These are phyloP conservation scores for Lepidium sativum DNA, from an alignment of 345 rosid species.

Conservation along the genomic window DNA sequence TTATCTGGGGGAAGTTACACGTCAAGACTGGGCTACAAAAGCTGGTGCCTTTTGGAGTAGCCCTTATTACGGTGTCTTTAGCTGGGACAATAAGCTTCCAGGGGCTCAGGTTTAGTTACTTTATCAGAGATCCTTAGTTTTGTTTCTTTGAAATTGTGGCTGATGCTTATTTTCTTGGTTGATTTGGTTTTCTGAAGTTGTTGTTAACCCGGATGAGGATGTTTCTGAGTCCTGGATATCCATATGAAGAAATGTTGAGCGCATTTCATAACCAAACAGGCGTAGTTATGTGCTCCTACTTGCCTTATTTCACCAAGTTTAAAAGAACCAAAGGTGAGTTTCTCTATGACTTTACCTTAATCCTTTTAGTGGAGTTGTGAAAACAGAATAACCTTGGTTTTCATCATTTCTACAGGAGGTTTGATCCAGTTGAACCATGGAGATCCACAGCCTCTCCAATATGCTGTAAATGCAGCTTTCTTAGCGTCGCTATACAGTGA, in stretches of 20 bases:
- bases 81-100: constrained; percentile 98
- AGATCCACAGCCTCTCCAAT: constrained; percentile 88
- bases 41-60: constrained; percentile 80
- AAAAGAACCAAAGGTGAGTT: constrained; percentile 51
- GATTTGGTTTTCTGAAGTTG: constrained; percentile 34
- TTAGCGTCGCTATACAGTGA: constrained; percentile 68
- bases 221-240: constrained; percentile 89
- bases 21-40: constrained; percentile 40
- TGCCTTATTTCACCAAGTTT: constrained; percentile 45
- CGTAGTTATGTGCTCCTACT: constrained; percentile 67
- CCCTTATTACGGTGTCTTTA: constrained; percentile 68
- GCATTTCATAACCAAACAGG: constrained; percentile 79
- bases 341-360: background rate
- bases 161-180: background rate
- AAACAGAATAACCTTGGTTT: background rate
- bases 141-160: background rate
- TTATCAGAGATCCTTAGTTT: background rate
- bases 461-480: constrained; percentile 82
- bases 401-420: constrained; percentile 44
- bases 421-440: constrained; percentile 82
- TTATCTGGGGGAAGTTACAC: constrained; percentile 59
- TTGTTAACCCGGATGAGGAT: constrained; percentile 70
- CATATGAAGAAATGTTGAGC: constrained; percentile 77
- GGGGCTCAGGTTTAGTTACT: constrained; percentile 67
- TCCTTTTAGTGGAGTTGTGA: background rate